Percentiles rank a stretch among this genome's conserved stretches.
These are phyloP conservation scores for Wickerhamiella bombiphila DNA, from an alignment of 805 yeast genomes.

Conservation along the genomic window DNA sequence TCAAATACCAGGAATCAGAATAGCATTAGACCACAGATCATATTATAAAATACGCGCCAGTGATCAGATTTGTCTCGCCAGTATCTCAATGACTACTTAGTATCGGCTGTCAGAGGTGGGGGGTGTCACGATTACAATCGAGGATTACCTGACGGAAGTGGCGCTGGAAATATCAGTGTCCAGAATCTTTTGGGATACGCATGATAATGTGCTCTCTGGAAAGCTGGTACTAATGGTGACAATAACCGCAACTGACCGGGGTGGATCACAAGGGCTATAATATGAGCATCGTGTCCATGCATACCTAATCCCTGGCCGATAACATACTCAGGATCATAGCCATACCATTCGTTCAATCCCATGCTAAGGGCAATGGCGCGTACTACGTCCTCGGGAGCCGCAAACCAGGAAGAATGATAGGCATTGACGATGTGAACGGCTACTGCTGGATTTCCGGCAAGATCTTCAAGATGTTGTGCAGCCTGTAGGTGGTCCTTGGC, in stretches of 20 bases:
- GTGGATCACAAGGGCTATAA: neutral
- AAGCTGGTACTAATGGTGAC: neutral
- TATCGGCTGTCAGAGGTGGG: too few relatives aligned
- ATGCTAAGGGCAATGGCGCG: neutral
- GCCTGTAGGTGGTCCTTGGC: neutral
- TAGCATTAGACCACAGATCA: too few relatives aligned
- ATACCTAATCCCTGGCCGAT: neutral
- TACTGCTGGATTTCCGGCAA: neutral
- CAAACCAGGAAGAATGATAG: neutral
- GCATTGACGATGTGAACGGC: neutral
- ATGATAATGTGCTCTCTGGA: neutral
- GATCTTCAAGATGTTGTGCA: neutral
- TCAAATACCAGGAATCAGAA: too few relatives aligned
- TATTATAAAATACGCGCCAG: too few relatives aligned
- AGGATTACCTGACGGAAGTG: too few relatives aligned
- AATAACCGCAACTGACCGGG: neutral
- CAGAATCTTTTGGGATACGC: neutral
- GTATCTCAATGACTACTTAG: too few relatives aligned
- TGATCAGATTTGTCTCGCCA: too few relatives aligned
- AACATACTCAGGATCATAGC: neutral
- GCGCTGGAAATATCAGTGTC: slow-evolving; percentile 10
- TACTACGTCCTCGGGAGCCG: neutral
- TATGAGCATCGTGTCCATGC: neutral
- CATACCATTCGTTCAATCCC: neutral
- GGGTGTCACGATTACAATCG: too few relatives aligned